These are phyloP conservation scores for Annulohypoxylon stygium DNA, from an alignment of 495 filamentous ascomycete genomes.

Conservation along the genomic window DNA sequence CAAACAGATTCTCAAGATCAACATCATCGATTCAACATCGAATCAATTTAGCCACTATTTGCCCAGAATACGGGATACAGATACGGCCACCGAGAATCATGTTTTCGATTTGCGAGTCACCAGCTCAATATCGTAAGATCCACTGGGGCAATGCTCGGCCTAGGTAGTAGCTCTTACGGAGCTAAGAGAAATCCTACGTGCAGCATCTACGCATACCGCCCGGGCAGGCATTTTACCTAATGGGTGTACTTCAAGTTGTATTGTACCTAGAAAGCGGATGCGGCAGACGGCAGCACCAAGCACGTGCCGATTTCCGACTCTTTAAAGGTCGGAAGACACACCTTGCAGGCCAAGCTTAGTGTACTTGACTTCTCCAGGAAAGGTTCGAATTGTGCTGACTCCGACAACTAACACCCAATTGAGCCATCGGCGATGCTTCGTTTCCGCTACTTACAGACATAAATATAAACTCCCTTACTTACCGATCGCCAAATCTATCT, in stretches of 20 bases:
- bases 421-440: not conserved
- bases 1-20: not conserved
- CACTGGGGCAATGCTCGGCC: constrained; percentile 29
- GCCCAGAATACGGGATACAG: constrained; percentile 9
- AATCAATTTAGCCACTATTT: constrained; percentile 2
- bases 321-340: constrained; percentile 14
- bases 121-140: constrained; percentile 41
- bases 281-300: constrained; percentile 14
- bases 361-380: not conserved
- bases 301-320: constrained; percentile 32
- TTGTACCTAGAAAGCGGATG: not conserved
- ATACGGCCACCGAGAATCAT: not conserved
- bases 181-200: constrained; percentile 3
- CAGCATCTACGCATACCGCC: not conserved
- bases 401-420: not conserved
- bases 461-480: not conserved
- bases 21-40: not conserved
- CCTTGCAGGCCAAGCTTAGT: constrained; percentile 21
- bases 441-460: not conserved
- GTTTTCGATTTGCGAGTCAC: constrained; percentile 9
- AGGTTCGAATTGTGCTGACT: constrained; percentile 13
- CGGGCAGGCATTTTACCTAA: constrained; percentile 1
- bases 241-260: too few species aligned
- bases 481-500: not conserved
- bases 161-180: constrained; percentile 4